Conservation (phyloP, 163 green algal genomes). For the Trebouxiophyceae sp. region DNA sequence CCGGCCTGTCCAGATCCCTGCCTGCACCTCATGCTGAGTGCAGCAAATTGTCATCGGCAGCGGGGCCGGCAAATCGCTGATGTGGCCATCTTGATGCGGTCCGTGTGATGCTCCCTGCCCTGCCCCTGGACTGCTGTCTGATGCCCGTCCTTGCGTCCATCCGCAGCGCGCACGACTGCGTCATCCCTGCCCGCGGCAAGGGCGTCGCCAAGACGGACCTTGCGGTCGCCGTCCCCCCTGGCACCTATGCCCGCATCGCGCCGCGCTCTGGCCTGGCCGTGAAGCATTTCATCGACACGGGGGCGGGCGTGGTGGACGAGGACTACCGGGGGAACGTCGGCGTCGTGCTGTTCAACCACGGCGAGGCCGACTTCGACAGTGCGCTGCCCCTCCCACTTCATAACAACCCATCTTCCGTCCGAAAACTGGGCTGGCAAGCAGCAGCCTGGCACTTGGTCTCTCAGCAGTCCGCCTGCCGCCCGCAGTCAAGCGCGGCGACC, state of each 20-base stretch:
- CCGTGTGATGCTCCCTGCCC: not conserved
- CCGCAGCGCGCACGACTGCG: conserved; percentile 75
- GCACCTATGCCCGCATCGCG: conserved; percentile 91
- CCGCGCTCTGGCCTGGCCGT: conserved; percentile 88
- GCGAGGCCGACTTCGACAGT: conserved; percentile 76
- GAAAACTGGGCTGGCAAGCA: no score
- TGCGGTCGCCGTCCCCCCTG: conserved; percentile 75
- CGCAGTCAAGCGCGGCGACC: conserved; percentile 83
- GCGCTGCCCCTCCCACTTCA: no score
- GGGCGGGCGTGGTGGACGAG: conserved; percentile 94
- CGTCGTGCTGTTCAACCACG: conserved; percentile 98
- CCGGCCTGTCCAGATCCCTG: no score
- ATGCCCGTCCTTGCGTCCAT: not conserved
- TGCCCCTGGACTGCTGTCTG: not conserved
- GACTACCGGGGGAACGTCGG: conserved; percentile 91
- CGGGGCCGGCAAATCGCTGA: no score
- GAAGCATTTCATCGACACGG: conserved; percentile 98
- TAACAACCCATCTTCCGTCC: no score
- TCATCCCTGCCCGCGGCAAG: conserved; percentile 81
- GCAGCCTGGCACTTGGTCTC: no score
- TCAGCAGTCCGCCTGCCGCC: no score
- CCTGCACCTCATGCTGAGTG: no score
- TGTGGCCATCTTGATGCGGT: not conserved
- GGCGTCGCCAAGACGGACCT: conserved; percentile 84
- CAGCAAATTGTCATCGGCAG: no score